Evolutionary conservation across 441 rosid species (phyloP).

Genomic region (Gossypium lobatum): DNA sequence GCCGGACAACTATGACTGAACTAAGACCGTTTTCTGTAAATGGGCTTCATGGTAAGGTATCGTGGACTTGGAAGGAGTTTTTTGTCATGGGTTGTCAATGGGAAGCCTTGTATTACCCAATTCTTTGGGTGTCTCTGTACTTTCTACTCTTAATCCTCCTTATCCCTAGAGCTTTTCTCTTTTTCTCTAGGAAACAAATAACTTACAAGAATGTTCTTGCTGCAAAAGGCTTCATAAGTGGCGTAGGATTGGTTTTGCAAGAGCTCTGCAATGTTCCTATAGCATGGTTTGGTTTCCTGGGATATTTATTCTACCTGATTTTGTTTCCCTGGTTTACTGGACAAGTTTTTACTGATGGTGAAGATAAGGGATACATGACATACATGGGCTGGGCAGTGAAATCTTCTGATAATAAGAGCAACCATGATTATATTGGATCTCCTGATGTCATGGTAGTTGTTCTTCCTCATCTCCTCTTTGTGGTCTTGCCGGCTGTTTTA

Average conservation of each 20-base stretch:
- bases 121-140: constrained; percentile 52
- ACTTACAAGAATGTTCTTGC: constrained; percentile 43
- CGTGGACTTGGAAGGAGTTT: constrained; percentile 94
- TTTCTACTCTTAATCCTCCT: constrained; percentile 42
- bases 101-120: constrained; percentile 64
- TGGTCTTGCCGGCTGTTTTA: constrained; percentile 57
- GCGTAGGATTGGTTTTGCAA: constrained; percentile 57
- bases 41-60: constrained; percentile 49
- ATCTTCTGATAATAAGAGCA: constrained; percentile 21
- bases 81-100: constrained; percentile 84
- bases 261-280: constrained; percentile 61
- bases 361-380: constrained; percentile 64
- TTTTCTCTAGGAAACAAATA: constrained; percentile 45
- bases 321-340: constrained; percentile 79
- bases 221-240: constrained; percentile 40
- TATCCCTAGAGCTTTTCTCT: constrained; percentile 48
- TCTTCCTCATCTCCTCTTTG: constrained; percentile 68
- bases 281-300: constrained; percentile 62
- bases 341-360: constrained; percentile 53
- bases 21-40: constrained; percentile 73
- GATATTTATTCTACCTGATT: constrained; percentile 56
- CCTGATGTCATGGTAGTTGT: constrained; percentile 83
- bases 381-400: constrained; percentile 75
- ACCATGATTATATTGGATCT: constrained; percentile 51
- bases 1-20: constrained; percentile 53